These are phyloP conservation scores for Zopfochytrium polystomum DNA, from an alignment of 371 early-diverging fungal genomes.

Conservation along the genomic window DNA sequence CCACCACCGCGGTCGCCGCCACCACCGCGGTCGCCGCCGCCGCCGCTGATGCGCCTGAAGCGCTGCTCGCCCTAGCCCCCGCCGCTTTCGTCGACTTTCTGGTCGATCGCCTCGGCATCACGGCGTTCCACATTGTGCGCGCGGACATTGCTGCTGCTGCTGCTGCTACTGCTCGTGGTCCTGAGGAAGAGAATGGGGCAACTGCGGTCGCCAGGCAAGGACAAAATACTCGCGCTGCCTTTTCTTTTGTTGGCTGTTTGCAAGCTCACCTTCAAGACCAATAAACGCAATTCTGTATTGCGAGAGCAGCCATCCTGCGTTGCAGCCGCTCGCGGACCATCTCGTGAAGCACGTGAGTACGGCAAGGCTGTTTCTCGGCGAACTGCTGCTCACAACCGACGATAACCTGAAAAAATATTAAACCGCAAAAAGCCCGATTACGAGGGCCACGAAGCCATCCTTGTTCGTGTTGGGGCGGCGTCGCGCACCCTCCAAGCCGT, in stretches of 20 bases:
- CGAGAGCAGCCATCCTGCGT: conserved; percentile 18
- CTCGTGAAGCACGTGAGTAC: too few relatives aligned
- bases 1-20: too few relatives aligned
- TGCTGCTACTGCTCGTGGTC: too few relatives aligned
- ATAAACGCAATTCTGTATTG: background rate
- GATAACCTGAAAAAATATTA: too few relatives aligned
- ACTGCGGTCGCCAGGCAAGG: background rate
- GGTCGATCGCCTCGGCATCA: background rate
- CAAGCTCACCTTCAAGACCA: background rate
- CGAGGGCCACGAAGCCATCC: conserved; percentile 42
- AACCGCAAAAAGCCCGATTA: conserved; percentile 31
- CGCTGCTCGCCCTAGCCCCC: conserved; percentile 2
- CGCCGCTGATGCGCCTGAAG: too few relatives aligned
- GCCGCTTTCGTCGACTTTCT: conserved; percentile 2
- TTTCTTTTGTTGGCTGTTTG: too few relatives aligned
- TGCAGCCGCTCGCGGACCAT: conserved; percentile 38
- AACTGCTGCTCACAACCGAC: too few relatives aligned
- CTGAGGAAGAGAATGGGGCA: background rate
- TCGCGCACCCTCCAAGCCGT: conserved; percentile 35
- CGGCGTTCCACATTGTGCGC: conserved; percentile 12
- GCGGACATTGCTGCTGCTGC: too few relatives aligned
- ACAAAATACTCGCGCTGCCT: background rate
- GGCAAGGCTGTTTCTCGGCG: too few relatives aligned
- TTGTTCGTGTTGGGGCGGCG: conserved; percentile 33
- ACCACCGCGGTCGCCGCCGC: too few relatives aligned